Evolutionary conservation across 805 yeast genomes (phyloP), one percentile per base, ranked within the genome.

Genomic region (Maudiozyma serrabonitensis): DNA sequence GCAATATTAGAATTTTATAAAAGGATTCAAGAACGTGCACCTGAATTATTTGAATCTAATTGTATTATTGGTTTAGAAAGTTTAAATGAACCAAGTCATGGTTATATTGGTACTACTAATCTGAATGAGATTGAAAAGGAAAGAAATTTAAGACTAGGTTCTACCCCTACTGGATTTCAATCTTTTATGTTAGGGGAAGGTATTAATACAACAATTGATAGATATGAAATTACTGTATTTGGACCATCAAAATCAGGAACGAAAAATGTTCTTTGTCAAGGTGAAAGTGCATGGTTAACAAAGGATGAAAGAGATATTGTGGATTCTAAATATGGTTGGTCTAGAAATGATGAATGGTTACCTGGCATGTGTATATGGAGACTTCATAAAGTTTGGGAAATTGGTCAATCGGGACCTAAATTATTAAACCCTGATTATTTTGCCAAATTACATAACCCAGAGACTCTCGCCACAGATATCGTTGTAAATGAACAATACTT

Each of bases 21-120:
- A 45, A 52, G 68, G 15, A 67, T 82, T 8, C 64, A 66, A 39
- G 59, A 56, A 0, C 50, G 49, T 1, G 75, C 73, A 0, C 80
- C 82, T 0, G 70, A 71, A 11, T 58, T 81, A 42, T 68, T 76
- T 46, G 70, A 71, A 28, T 68, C 57, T 46, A 81, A 76, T 32
- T 60, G 63, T 43, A 39, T 65, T 8, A 74, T 75, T n/a, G 97
- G 95, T 2, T 72, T 87, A 50, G 97, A 90, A 67, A 75, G 85
- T 46, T 64, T 90, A 69, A 90, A 90, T 63, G 97, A 90, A 63
- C 96, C 96, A 6, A 84, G 79, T 57, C 62, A 72, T 46, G 97
- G 97, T 0, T 75, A 81, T 47, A 73, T 84, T 41, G 95, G 93
- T 0, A 74, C 75, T 45, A 67, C 68, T 3, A 74, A 86, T 60